Percentiles rank a stretch among this genome's conserved stretches.
Conservation (phyloP, 2,329 filamentous ascomycete species). For the Immersiporthe knoxdaviesiana region DNA sequence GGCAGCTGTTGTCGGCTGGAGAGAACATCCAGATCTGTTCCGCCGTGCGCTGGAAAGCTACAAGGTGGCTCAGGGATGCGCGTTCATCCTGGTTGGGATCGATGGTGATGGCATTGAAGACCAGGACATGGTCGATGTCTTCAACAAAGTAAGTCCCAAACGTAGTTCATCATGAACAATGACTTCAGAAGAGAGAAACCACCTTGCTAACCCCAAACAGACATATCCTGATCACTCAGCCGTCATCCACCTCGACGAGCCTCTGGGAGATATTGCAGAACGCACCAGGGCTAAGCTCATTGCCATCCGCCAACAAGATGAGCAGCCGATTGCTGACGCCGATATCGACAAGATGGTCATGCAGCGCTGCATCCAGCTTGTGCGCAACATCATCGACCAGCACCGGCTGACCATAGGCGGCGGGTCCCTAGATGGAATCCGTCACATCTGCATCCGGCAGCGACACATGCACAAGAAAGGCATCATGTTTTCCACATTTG, state of each 20-base stretch:
- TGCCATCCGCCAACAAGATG: conserved; percentile 14
- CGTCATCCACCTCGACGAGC: conserved; percentile 35
- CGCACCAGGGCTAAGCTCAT: conserved; percentile 28
- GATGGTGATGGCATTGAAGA: conserved; percentile 37
- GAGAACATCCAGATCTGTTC: conserved; percentile 38
- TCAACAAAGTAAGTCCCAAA: conserved; percentile 28
- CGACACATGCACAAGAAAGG: conserved; percentile 45
- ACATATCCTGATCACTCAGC: conserved; percentile 34
- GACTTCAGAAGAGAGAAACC: background rate
- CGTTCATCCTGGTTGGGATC: conserved; percentile 36
- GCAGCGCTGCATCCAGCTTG: conserved; percentile 20
- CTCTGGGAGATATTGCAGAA: conserved; percentile 35
- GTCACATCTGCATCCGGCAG: conserved; percentile 38
- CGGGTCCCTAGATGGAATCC: conserved; percentile 1
- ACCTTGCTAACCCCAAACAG: conserved; percentile 21
- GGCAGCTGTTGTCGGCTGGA: conserved; percentile 37
- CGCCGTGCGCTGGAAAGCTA: conserved; percentile 37
- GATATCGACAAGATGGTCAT: conserved; percentile 21
- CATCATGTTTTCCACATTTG: conserved; percentile 43
- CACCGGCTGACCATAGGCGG: conserved; percentile 7
- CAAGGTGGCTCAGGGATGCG: conserved; percentile 32
- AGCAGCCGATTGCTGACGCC: conserved; percentile 9
- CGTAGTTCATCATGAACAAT: background rate
- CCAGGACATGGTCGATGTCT: conserved; percentile 37
- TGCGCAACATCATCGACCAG: conserved; percentile 16